Evolutionary conservation across 352 stramenopile genomes (phyloP), one percentile per base, ranked within the genome.

Genomic region (Phytopythium sindhum): DNA sequence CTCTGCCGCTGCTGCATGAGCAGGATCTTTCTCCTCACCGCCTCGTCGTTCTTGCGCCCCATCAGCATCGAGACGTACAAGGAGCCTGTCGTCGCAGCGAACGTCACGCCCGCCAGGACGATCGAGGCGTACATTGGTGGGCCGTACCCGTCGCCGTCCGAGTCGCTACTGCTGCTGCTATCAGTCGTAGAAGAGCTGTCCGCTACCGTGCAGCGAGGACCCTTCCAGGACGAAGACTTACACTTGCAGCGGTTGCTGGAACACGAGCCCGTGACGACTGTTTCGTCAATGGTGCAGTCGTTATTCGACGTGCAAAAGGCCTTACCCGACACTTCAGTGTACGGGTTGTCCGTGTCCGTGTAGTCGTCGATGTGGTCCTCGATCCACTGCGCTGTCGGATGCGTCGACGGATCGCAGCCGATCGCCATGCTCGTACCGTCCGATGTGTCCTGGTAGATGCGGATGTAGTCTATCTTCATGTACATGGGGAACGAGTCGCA

Each of bases 381-480:
- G 57, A 90, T 90, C 69, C 72, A 90, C 66, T 84, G 62, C 31
- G 77, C 80, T 2, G 81, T 88, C n/a, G 81, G 81, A 29, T 90
- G 79, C 1, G 69, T 78, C 0, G 57, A 54, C 26, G 81, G 78
- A 41, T 90, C 73, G 48, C 78, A 90, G 0, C 79, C 81, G 12
- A 77, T 57, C 1, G 64, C 53, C 78, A 90, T 90, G 23, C 51
- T 63, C 2, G 70, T 76, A 6, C 52, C 59, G 6, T 72, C 64
- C 0, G 73, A 77, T 10, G 70, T 52, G 52, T 77, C 64, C 50
- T 79, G 63, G 65, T 78, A 78, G 42, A 78, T 23, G 19, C 73
- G 69, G 33, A 91, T 83, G 76, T 90, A 91, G 67, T 91, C 83
- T 59, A 92, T 74, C 73, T 89, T 89, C 48, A 93, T 23, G 41